Conservation (phyloP, 208 protist species). For the Sergeia podlipaevii region DNA sequence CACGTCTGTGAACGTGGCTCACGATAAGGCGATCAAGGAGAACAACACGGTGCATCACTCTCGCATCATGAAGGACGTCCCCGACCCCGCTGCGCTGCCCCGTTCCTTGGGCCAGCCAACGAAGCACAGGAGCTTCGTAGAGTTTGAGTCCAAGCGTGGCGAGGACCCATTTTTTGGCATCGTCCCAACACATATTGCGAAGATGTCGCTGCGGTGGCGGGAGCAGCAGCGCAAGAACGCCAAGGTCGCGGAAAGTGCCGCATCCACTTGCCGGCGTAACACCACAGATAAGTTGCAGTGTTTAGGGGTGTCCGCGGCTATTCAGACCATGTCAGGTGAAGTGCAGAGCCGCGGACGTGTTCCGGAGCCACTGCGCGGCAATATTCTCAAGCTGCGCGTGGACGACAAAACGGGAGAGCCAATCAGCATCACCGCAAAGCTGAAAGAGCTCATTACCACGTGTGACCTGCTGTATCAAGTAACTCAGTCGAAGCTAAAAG, state of each 20-base stretch:
- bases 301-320: slow-evolving; percentile 50
- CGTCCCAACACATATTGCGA: slow-evolving; percentile 68
- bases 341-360: slow-evolving; percentile 35
- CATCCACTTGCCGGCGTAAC: slow-evolving; percentile 23
- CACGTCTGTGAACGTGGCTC: slow-evolving; percentile 45
- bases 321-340: slow-evolving; percentile 63
- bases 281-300: slow-evolving; percentile 33
- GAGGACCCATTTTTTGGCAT: slow-evolving; percentile 88
- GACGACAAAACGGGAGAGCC: slow-evolving; percentile 23
- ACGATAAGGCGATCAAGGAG: slow-evolving; percentile 54
- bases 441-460: slow-evolving; percentile 44
- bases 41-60: slow-evolving; percentile 81
- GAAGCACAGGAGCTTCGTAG: slow-evolving; percentile 41
- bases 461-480: slow-evolving; percentile 55
- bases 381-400: slow-evolving; percentile 56
- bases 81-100: slow-evolving; percentile 43
- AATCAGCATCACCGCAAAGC: slow-evolving; percentile 30
- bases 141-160: slow-evolving; percentile 51
- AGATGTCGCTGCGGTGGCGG: slow-evolving; percentile 40
- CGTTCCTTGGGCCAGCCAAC: slow-evolving; percentile 59
- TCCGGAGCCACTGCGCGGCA: slow-evolving; percentile 53
- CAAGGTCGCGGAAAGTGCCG: slow-evolving; percentile 33
- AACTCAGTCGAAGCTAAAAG: slow-evolving; percentile 39
- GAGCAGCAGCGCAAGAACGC: slow-evolving; percentile 55
- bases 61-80: slow-evolving; percentile 67